Evolutionary conservation across 495 filamentous ascomycete species (phyloP), one percentile per base, ranked within the genome.

Genomic region (Aspergillus conjunctus): DNA sequence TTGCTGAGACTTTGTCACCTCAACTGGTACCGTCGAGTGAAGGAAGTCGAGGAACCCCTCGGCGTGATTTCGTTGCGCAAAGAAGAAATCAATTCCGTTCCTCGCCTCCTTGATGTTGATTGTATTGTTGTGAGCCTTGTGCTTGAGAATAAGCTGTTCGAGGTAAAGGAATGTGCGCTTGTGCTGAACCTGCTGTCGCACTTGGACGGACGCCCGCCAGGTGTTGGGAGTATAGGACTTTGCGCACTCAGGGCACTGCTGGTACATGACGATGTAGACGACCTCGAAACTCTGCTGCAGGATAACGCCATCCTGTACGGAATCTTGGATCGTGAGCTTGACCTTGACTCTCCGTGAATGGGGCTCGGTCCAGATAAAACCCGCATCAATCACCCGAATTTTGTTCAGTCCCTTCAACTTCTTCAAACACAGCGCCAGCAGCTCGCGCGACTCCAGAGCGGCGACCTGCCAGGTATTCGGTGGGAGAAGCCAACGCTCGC

Each of bases 301-400:
- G 60, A 97, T 88, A 15, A 87, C 86, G 21, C 81, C 85, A 65
- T 89, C 78, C 64, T 77, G 91, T 68, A 77, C 91, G 81, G 83
- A 90, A 74, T 77, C 85, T 69, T 98, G 93, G 17, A 98, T 84
- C 0, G 92, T 96, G 68, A 98, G 89, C 76, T 96, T 95, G 62
- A 98, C 86, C 69, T 89, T 92, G 54, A 98, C 80, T 66, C 93
- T 79, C 66, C 91, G 81, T 49, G 91, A 95, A 78, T 98, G 94
- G 6, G 93, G 93, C 74, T 98, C 93, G 2, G 93, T 98, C 93
- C 93, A 98, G 64, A 97, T 91, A 69, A 98, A 98, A 64, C 85
- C 88, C 22, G 93, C 93, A 67, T 98, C 94, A 66, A 94, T 91
- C 60, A 98, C 92, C 43, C 93, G 81, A 50, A 95, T 89, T 77